phyloP scores from a whole-genome alignment of 768 basidiomycete species.

The Dendrothele bispora region DNA sequence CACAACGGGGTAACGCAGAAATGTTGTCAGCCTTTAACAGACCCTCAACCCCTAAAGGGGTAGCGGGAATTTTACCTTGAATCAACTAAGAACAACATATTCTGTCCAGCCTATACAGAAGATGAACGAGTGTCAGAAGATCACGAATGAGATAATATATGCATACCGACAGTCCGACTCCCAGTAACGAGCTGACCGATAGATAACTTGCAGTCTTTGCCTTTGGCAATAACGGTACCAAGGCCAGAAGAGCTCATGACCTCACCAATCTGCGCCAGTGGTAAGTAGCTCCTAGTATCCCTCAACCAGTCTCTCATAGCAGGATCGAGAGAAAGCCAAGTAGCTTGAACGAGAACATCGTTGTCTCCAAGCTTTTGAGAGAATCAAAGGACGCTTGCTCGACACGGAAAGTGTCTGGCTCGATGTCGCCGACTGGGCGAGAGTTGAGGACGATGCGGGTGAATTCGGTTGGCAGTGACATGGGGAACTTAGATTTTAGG shows the following conservation, averaged over 20 bases:
- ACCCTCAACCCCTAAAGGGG: too few relatives aligned
- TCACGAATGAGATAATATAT: too few relatives aligned
- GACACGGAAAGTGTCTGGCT: slow-evolving; percentile 70
- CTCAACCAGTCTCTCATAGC: slow-evolving; percentile 86
- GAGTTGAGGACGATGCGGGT: slow-evolving; percentile 75
- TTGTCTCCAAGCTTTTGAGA: slow-evolving; percentile 49
- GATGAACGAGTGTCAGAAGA: too few relatives aligned
- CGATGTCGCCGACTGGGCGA: slow-evolving; percentile 68
- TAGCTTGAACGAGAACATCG: slow-evolving; percentile 73
- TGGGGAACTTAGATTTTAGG: too few relatives aligned
- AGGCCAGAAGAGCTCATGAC: slow-evolving; percentile 75
- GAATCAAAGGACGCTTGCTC: slow-evolving; percentile 51
- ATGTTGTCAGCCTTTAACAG: too few relatives aligned
- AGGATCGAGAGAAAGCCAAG: slow-evolving; percentile 82
- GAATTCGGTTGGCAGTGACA: slow-evolving; percentile 38
- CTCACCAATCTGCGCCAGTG: slow-evolving; percentile 72
- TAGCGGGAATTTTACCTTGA: too few relatives aligned
- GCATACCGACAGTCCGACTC: slow-evolving; percentile 24
- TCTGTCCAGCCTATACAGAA: slow-evolving; percentile 84
- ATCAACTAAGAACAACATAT: slow-evolving; percentile 65
- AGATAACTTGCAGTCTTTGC: slow-evolving; percentile 51
- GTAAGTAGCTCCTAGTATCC: slow-evolving; percentile 69
- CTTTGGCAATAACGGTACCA: slow-evolving; percentile 63
- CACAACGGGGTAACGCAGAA: too few relatives aligned
- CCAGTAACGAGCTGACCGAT: slow-evolving; percentile 74